Base-by-base conservation (phyloP, 2,329 filamentous ascomycete genomes). In the Allantophomopsis lycopodina region DNA sequence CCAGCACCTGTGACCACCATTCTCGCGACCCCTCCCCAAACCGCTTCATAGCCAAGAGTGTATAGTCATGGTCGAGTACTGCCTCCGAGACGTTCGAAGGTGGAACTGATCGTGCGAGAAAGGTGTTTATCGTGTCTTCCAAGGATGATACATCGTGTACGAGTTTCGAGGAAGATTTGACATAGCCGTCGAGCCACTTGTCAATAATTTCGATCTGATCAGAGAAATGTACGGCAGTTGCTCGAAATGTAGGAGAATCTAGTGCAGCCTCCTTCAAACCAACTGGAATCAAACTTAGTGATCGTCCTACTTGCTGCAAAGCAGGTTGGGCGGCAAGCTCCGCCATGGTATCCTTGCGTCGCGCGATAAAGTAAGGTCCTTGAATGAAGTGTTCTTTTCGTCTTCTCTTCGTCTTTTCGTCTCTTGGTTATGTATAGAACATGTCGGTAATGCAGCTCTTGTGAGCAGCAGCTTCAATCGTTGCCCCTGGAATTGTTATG, bases 231-330 rank as follows among this genome's bases (percentile, higher is more conserved):
- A 82, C 65, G 33, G 85, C 76, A 16, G 84, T 84, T 36, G 88
- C 85, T 48, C 91, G 85, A 60, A 96, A 96, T 30, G 88, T 93
- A 18, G 91, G 91, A 32, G 88, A 95, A 62, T 98, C 91, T 64
- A 96, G 82, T 15, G 87, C 83, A 38, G 91, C 91, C 71, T 98
- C 91, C 63, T 89, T 91, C 50, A 96, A 72, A 44, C 79, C 79
- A 30, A 96, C 88, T 35, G 91, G 86, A 36, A 57, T 54, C 37
- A 56, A 47, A 37, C 46, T 55, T 38, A 56, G 39, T 3, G 52
- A 45, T 38, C 42, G 46, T 15, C 42, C 45, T 18, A 47, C 42
- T 30, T 49, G 48, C 35, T 32, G 37, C 14, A 39, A 32, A n/a
- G 36, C 20, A 32, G 14, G 36, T 15, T 38, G 35, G 14, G 18